Base-by-base conservation (phyloP, 2,329 filamentous ascomycete species). In the Penicillium nordicum region DNA sequence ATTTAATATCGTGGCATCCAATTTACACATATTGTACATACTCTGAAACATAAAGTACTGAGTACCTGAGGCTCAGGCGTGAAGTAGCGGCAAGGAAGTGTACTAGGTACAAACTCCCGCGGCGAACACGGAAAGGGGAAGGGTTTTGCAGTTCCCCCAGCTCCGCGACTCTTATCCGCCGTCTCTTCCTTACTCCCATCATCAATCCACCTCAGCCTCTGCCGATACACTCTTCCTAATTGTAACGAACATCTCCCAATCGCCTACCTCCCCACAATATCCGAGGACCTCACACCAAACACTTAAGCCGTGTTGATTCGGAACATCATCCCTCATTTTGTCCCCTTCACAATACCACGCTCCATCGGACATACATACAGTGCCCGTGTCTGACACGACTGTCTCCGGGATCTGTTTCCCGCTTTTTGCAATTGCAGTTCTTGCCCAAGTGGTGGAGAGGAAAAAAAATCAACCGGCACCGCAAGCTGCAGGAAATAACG, bases 121-220 rank as follows among this genome's bases (percentile, higher is more conserved):
- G 49, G 41, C 41, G 40, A 45, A 30, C 12, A 55, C 41, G 53
- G 41, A 55, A 46, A 55, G 53, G 53, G 41, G 47, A 55, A 51
- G 14, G 53, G 10, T 46, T 53, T 53, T 53, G 34, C 50, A 46
- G 32, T 51, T 55, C 38, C 29, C 34, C 38, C 50, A 51, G 45
- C 29, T 41, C 37, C 21, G 36, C 40, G 41, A 57, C 43, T 50
- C 52, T 42, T 40, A 53, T 51, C 34, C 41, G 40, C 27, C 10
- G n/a, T 45, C 38, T 50, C 25, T 47, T 43, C 37, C 36, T 32
- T 52, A 40, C 41, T 44, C 27, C 10, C 25, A 45, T 53, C 30
- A n/a, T 10, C 47, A 29, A 30, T 29, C 29, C 29, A 53, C 25
- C 21, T 36, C 8, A 10, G 27, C n/a, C 16, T 12, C n/a, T 25